phyloP scores from a whole-genome alignment of 1,139 yeast species.

The Casaregolazyma suthepensis region DNA sequence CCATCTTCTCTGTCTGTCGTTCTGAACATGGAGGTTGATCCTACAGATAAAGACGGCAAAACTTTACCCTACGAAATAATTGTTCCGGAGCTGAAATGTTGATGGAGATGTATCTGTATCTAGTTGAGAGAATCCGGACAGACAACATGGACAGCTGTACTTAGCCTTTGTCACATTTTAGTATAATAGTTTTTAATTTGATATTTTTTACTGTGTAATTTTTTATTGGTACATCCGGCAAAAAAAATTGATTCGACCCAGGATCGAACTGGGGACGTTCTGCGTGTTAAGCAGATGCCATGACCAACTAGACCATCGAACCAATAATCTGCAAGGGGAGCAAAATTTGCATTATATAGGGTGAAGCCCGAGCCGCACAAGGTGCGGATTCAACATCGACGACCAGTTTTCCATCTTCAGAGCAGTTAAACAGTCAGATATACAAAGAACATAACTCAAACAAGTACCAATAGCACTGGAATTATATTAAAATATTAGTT shows the following conservation, averaged over 20 bases:
- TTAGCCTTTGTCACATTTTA: background rate
- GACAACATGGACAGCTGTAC: background rate
- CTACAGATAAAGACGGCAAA: conserved; percentile 43
- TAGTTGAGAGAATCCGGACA: background rate
- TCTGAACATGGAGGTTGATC: conserved; percentile 65
- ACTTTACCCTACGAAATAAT: conserved; percentile 63
- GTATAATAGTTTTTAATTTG: too few relatives aligned
- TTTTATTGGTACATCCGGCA: background rate
- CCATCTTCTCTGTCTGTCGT: conserved; percentile 60
- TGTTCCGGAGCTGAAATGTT: conserved; percentile 47
- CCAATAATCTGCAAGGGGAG: conserved; percentile 27
- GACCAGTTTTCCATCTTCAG: too few relatives aligned
- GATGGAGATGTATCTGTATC: background rate
- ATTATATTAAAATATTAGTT: too few relatives aligned
- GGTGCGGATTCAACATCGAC: background rate
- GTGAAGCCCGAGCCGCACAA: background rate
- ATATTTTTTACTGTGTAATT: too few relatives aligned
- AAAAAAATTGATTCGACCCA: conserved; percentile 76
- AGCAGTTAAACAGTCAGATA: too few relatives aligned
- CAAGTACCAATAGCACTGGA: too few relatives aligned
- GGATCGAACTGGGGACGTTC: conserved; percentile 99
- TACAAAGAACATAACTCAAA: too few relatives aligned
- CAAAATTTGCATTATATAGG: background rate
- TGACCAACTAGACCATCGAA: conserved; percentile 97
- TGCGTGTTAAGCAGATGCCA: conserved; percentile 99